Percentiles rank a stretch among this genome's conserved stretches.
Evolutionary conservation across 139 green algal genomes (phyloP).

Genomic region (Diplosphaera chodatii): DNA sequence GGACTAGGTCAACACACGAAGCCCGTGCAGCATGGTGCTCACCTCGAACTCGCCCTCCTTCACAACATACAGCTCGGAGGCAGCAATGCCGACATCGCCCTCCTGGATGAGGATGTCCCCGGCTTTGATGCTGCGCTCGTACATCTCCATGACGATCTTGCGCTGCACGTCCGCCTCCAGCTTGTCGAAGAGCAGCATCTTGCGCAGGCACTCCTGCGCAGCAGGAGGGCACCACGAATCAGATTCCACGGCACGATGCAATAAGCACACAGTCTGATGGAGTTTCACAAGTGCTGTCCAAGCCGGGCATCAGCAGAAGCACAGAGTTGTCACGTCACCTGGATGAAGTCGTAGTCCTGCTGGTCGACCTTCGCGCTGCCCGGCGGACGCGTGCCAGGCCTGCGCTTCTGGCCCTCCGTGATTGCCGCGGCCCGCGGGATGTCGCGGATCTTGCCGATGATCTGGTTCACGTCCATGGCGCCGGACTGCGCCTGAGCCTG

Average conservation of each 20-base stretch:
- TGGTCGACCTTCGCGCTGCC: slow-evolving; percentile 27
- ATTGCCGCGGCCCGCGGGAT: slow-evolving; percentile 46
- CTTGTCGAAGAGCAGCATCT: slow-evolving; percentile 79
- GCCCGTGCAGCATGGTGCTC: too few species aligned
- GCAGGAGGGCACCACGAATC: too few species aligned
- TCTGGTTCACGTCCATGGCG: background rate
- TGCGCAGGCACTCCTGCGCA: slow-evolving; percentile 67
- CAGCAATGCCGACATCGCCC: slow-evolving; percentile 67
- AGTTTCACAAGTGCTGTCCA: too few species aligned
- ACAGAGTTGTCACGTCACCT: too few species aligned
- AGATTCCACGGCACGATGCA: too few species aligned
- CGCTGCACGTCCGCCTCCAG: slow-evolving; percentile 59
- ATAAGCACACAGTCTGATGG: too few species aligned
- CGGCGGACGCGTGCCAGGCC: slow-evolving; percentile 34
- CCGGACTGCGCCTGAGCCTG: background rate
- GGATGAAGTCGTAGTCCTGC: slow-evolving; percentile 63
- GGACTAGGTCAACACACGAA: too few species aligned
- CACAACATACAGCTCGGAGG: slow-evolving; percentile 89
- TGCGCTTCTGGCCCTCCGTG: slow-evolving; percentile 45
- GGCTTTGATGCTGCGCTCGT: slow-evolving; percentile 37
- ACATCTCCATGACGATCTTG: slow-evolving; percentile 58
- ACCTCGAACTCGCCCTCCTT: slow-evolving; percentile 90
- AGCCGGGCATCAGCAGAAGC: too few species aligned
- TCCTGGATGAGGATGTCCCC: slow-evolving; percentile 92
- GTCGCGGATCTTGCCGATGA: slow-evolving; percentile 17